A percentile compares a stretch with the other conserved stretches of the same genome.
These are phyloP conservation scores for Hericium erinaceus DNA, from an alignment of 768 basidiomycete genomes.

Conservation along the genomic window DNA sequence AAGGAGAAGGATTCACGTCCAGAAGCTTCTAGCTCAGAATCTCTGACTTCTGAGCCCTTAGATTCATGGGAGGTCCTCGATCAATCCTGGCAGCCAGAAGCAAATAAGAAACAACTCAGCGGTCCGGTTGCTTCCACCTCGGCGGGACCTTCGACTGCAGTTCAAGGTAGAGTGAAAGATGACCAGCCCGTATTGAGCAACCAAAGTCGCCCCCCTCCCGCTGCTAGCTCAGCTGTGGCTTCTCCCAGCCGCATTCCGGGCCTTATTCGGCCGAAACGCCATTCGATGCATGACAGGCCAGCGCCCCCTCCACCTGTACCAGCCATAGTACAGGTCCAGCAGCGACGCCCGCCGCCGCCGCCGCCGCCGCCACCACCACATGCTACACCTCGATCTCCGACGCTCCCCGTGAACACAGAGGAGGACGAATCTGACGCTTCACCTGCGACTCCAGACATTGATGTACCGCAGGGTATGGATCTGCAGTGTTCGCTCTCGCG, in stretches of 20 bases:
- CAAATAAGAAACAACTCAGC: no score
- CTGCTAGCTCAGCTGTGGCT: no score
- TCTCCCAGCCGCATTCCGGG: no score
- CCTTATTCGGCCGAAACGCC: conserved; percentile 8
- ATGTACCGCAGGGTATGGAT: no score
- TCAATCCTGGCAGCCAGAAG: not conserved
- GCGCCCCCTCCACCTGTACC: not conserved
- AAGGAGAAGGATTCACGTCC: conserved; percentile 1
- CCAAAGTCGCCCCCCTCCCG: not conserved
- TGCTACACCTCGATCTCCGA: not conserved
- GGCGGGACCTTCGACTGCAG: no score
- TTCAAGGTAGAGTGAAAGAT: no score
- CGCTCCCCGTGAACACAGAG: not conserved
- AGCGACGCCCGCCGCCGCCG: not conserved
- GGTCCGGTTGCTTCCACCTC: no score
- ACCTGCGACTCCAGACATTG: no score
- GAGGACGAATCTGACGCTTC: no score
- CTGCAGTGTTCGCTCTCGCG: not conserved
- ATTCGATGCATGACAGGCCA: conserved; percentile 7
- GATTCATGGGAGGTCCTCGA: conserved; percentile 14
- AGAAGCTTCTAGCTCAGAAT: not conserved
- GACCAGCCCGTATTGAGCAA: no score
- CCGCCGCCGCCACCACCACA: conserved; percentile 1
- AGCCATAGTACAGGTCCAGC: not conserved
- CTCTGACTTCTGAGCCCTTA: conserved; percentile 1